phyloP scores from a whole-genome alignment of 148 eudicot species.

The Dianthus caryophyllus region DNA sequence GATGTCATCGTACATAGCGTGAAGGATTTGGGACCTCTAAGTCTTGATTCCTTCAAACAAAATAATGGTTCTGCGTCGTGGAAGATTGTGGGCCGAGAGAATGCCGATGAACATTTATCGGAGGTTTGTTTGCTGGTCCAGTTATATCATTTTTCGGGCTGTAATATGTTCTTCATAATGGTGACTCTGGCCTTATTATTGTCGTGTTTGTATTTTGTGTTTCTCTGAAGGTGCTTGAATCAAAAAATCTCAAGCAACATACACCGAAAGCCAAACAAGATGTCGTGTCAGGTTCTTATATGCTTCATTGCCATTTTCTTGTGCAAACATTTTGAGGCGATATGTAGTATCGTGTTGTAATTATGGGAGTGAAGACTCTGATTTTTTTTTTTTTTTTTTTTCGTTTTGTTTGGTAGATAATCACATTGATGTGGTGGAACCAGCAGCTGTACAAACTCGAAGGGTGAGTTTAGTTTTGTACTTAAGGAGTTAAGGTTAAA shows the following conservation, averaged over 20 bases:
- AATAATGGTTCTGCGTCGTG: constrained; percentile 73
- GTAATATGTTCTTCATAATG: neutral
- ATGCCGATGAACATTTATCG: constrained; percentile 22
- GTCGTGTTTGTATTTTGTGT: constrained; percentile 8
- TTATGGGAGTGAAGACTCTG: neutral
- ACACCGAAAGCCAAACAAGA: constrained; percentile 37
- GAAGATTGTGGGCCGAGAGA: constrained; percentile 51
- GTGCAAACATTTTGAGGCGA: constrained; percentile 28
- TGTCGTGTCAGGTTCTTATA: constrained; percentile 31
- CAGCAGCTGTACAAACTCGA: constrained; percentile 60
- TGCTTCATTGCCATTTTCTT: neutral
- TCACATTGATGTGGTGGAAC: constrained; percentile 45
- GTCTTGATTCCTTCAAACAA: constrained; percentile 59
- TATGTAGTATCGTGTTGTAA: constrained; percentile 1
- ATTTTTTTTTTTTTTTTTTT: constrained; percentile 14
- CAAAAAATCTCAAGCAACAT: constrained; percentile 41
- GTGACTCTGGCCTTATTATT: neutral
- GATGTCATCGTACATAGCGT: constrained; percentile 61
- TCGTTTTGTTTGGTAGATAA: constrained; percentile 36
- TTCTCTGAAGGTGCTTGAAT: constrained; percentile 33
- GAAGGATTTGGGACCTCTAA: constrained; percentile 74
- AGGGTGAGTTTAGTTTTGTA: constrained; percentile 48
- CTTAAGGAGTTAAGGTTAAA: constrained; percentile 4
- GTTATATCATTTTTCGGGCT: neutral
- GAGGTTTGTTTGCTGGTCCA: constrained; percentile 29